Conservation (phyloP, 495 filamentous ascomycete genomes). For the Parathielavia appendiculata region DNA sequence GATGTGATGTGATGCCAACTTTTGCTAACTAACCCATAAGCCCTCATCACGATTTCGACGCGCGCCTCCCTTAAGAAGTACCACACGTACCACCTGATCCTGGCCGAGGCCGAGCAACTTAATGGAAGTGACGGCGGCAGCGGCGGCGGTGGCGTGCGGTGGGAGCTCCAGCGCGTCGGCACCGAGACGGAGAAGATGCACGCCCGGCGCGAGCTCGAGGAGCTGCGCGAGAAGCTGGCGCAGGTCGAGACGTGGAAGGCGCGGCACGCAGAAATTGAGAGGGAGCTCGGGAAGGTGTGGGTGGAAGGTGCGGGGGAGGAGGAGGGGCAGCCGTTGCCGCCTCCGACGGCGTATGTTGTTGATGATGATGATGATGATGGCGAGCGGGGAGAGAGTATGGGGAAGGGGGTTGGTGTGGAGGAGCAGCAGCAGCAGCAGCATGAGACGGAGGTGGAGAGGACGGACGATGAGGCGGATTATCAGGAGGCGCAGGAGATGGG, state of each 20-base stretch:
- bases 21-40: slow-evolving; percentile 26
- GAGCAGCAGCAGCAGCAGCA: not conserved
- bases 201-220: slow-evolving; percentile 82
- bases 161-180: slow-evolving; percentile 89
- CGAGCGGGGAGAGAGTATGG: not conserved
- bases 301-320: slow-evolving; percentile 45
- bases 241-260: slow-evolving; percentile 80
- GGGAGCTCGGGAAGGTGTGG: slow-evolving; percentile 52
- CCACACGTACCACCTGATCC: slow-evolving; percentile 80
- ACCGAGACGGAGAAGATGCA: slow-evolving; percentile 85
- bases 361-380: not conserved
- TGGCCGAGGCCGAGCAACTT: slow-evolving; percentile 60
- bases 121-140: too few species aligned
- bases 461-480: slow-evolving; percentile 7
- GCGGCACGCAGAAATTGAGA: slow-evolving; percentile 68
- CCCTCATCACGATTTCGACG: slow-evolving; percentile 89
- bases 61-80: slow-evolving; percentile 91
- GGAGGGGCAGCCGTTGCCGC: slow-evolving; percentile 14
- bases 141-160: slow-evolving; percentile 47
- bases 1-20: not conserved
- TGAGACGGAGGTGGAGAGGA: slow-evolving; percentile 9
- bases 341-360: not conserved
- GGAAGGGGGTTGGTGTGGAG: not conserved
- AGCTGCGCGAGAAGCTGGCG: slow-evolving; percentile 69
- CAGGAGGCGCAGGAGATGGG: slow-evolving; percentile 12